A percentile compares a stretch with the other conserved stretches of the same genome.
Conservation (phyloP, 371 early-diverging fungal species). For the Nematocida sp. region DNA sequence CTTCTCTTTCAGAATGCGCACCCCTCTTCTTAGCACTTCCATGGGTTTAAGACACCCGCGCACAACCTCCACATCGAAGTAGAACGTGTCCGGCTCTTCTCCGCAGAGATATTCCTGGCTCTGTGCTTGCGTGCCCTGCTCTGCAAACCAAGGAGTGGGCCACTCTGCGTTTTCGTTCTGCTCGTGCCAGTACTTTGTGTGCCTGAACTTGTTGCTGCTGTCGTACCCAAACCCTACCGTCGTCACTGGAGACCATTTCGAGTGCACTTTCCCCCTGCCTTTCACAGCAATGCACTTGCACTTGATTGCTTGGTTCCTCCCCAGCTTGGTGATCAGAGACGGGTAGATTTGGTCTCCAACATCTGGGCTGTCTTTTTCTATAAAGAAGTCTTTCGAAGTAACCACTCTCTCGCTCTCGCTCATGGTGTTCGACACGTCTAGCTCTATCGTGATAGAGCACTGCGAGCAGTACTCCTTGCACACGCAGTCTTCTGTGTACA, state of each 20-base stretch:
- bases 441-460: constrained; percentile 25
- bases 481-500: constrained; percentile 38
- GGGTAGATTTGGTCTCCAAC: constrained; percentile 41
- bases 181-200: constrained; percentile 88
- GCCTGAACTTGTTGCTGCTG: constrained; percentile 80
- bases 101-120: not conserved
- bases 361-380: not conserved
- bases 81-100: constrained; percentile 39
- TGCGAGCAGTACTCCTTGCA: constrained; percentile 48
- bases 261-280: constrained; percentile 78
- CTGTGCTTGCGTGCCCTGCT: constrained; percentile 20
- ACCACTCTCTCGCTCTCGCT: not conserved
- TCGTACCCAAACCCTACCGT: constrained; percentile 66
- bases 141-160: constrained; percentile 51
- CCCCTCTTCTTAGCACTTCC: constrained; percentile 52
- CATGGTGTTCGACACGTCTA: constrained; percentile 27
- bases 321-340: constrained; percentile 34
- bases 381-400: constrained; percentile 38
- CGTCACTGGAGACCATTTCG: constrained; percentile 89
- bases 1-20: constrained; percentile 57
- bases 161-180: constrained; percentile 67
- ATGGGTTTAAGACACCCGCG: constrained; percentile 57
- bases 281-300: constrained; percentile 40
- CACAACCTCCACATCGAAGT: constrained; percentile 63
- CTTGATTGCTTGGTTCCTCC: constrained; percentile 44